Evolutionary conservation across 768 basidiomycete genomes (phyloP), one percentile per base, ranked within the genome.

Genomic region (Fistulinella prunicolor): DNA sequence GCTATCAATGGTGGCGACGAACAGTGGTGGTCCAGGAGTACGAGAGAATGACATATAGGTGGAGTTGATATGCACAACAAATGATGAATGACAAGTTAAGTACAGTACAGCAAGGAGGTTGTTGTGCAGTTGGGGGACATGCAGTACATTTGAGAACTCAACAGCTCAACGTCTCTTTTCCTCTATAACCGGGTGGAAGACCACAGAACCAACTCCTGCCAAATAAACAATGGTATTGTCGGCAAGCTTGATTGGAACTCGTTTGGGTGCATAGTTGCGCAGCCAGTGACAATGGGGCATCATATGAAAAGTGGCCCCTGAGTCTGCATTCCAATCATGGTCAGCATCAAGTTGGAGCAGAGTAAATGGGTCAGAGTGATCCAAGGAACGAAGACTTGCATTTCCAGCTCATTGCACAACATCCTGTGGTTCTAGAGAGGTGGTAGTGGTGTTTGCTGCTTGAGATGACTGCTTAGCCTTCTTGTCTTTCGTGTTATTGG

Each of bases 251-350:
- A 38, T 38, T 6, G 21, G 20, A 1, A 38, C 36, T 4, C 13
- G 20, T 38, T 38, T 38, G 10, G 20, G 9, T 1, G 20, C 12
- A 21, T 38, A 38, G 21, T 38, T 38, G 36, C 46, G 20, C 43
- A 21, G 7, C 30, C 30, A 32, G 30, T 32, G 30, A 12, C 30
- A 14, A 29, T 45, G 36, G 1, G 26, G 44, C 3, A 4, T 45
- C 44, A 45, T 45, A 38, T 45, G 44, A 45, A 26, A 45, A 45
- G 45, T 46, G 37, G 38, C 37, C 0, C 38, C 45, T 6, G 29
- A 22, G 45, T 46, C 38, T 46, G 45, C 45, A 46, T 45, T 45
- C 35, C 44, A 45, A 19, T 38, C 8, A 6, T 20, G 8, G 19
- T 45, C 44, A 45, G 24, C 21, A 43, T 43, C 21, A n/a, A 32